phyloP scores from a whole-genome alignment of 192 early-diverging fungal genomes.

The Diversispora epigaea region DNA sequence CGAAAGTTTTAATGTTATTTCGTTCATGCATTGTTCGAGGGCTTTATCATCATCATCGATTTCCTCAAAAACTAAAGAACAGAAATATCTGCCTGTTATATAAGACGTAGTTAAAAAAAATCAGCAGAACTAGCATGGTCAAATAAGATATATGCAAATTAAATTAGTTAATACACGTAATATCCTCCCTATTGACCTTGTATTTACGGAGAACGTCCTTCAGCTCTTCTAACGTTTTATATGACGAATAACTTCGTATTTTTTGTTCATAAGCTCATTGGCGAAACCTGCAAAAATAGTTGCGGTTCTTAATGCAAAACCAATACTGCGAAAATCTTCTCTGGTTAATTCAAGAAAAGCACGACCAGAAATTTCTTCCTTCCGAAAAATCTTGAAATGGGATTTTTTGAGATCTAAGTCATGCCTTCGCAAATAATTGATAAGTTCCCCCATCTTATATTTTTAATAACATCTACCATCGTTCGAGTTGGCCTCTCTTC shows the following conservation, averaged over 20 bases:
- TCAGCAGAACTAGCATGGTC: background rate
- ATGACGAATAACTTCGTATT: background rate
- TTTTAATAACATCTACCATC: background rate
- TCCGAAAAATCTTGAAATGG: background rate
- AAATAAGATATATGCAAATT: too few relatives aligned
- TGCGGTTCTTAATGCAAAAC: background rate
- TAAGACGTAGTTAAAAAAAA: background rate
- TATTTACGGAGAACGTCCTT: background rate
- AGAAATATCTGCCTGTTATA: too few relatives aligned
- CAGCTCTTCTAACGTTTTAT: background rate
- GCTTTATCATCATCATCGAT: background rate
- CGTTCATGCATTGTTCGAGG: background rate
- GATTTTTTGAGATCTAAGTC: background rate
- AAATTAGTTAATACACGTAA: background rate
- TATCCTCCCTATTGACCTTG: background rate
- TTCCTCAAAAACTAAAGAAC: slow-evolving; percentile 5
- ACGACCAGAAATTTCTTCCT: background rate
- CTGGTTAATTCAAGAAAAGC: background rate
- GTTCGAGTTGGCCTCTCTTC: slow-evolving; percentile 5
- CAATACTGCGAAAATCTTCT: background rate
- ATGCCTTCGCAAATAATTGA: background rate
- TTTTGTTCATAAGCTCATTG: background rate
- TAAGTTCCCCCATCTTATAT: background rate
- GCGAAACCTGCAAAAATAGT: background rate
- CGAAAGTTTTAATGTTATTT: slow-evolving; percentile 4